Base-by-base conservation (phyloP, 495 filamentous ascomycete species). In the Chaetomidium leptoderma region DNA sequence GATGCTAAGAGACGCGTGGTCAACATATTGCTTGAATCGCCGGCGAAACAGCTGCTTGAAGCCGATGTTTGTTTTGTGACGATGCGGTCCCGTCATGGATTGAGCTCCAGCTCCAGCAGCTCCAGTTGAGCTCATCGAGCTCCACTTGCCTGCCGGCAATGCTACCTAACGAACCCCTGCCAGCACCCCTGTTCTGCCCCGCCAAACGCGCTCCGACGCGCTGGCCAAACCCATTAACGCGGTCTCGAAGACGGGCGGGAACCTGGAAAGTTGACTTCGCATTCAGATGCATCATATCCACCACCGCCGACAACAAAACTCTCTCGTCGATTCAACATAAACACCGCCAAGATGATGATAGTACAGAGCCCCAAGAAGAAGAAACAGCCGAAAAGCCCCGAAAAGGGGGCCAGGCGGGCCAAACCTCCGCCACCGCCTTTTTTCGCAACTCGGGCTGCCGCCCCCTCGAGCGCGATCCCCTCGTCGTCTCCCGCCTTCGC, bases 401-500 rank as follows among this genome's bases (percentile, higher is more conserved):
- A 57, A 55, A 69, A 65, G 26, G 70, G 55, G 35, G 26, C 49
- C 37, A 62, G 66, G 58, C 64, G 71, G 42, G 36, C 59, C 10
- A 73, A 70, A 53, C 72, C 69, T 17, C 66, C 64, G 1, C 51
- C 58, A 16, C 57, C 66, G 42, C 69, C 73, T 17, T 70, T 76
- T 58, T 76, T 76, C 52, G 73, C 72, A 23, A 68, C 68, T 48
- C 73, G 74, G 54, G 70, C 64, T 58, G 45, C 62, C 29, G 50
- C 63, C 10, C 63, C 68, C 17, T 35, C 66, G 46, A 52, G 82
- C 63, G 77, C 77, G 29, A 86, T 93, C 43, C 88, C 88, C 9
- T 96, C 91, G 3, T 96, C 91, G 1, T 95, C 91, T 11, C 90
- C 91, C 46, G 91, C 84, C 32, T 96, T 96, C 72, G 89, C 81